Conservation (phyloP, 225 moss, liverwort and hornwort species). For the Straminergon stramineum region DNA sequence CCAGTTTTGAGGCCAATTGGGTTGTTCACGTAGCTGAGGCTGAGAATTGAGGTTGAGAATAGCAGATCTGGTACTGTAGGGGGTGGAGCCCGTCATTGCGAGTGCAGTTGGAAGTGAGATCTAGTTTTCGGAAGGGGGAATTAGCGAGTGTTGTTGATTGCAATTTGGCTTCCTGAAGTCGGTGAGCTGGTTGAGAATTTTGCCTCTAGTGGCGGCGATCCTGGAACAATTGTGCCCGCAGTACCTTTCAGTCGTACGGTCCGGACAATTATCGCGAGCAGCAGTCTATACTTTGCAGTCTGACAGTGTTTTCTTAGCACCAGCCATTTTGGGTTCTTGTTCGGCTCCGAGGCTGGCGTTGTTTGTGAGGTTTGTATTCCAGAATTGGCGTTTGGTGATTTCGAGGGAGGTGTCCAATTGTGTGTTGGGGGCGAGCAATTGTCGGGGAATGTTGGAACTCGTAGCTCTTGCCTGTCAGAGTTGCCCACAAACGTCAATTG, state of each 20-base stretch:
- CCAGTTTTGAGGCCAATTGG: neutral
- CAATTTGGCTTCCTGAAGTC: neutral
- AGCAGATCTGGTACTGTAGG: conserved; percentile 9
- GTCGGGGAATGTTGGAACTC: conserved; percentile 15
- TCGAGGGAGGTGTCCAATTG: neutral
- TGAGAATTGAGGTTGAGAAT: neutral
- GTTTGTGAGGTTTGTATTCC: neutral
- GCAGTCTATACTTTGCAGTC: neutral
- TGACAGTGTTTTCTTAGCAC: neutral
- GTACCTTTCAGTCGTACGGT: conserved; percentile 11
- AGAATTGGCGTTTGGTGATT: neutral
- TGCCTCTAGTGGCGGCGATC: neutral
- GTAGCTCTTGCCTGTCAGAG: neutral
- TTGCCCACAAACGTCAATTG: neutral
- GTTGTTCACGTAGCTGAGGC: neutral
- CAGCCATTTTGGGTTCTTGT: neutral
- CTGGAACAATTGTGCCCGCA: neutral
- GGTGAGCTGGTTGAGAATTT: conserved; percentile 1
- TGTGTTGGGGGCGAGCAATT: neutral
- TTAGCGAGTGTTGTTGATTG: neutral
- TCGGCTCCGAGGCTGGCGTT: conserved; percentile 1
- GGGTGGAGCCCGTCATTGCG: neutral
- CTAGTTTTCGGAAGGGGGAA: neutral
- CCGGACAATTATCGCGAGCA: conserved; percentile 4
- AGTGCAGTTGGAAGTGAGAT: conserved; percentile 7